Evolutionary conservation across 2,329 filamentous ascomycete genomes (phyloP).

Genomic region (Pseudogymnoascus sp.): DNA sequence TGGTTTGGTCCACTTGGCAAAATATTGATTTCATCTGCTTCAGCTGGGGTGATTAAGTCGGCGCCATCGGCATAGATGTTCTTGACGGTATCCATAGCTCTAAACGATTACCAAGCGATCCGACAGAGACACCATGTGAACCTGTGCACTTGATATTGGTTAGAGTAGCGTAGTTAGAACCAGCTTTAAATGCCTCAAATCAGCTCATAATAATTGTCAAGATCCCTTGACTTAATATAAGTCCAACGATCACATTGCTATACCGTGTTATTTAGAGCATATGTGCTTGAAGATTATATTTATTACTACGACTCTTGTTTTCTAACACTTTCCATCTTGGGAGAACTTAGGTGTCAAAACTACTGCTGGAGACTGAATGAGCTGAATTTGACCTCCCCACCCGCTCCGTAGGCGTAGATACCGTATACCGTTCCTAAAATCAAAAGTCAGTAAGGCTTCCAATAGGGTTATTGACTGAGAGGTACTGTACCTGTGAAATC

Average conservation of each 20-base stretch:
- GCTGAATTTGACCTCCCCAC: neutral
- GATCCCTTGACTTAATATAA: neutral
- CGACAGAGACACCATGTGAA: slow-evolving; percentile 39
- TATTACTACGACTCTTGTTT: neutral
- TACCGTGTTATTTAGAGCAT: neutral
- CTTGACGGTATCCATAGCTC: slow-evolving; percentile 30
- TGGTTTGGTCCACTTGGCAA: slow-evolving; percentile 32
- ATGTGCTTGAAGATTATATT: neutral
- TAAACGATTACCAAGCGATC: slow-evolving; percentile 32
- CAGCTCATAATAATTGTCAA: neutral
- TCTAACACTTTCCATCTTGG: neutral
- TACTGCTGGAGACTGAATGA: neutral
- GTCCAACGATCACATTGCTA: neutral
- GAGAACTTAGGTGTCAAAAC: neutral
- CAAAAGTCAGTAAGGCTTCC: neutral
- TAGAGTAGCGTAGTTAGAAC: slow-evolving; percentile 31
- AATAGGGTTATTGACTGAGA: neutral
- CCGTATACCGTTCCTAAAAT: neutral
- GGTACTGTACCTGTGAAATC: neutral
- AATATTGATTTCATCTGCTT: slow-evolving; percentile 38
- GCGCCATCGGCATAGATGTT: slow-evolving; percentile 35
- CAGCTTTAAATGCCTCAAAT: neutral
- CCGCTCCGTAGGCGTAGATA: neutral
- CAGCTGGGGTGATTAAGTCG: slow-evolving; percentile 33
- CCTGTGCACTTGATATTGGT: slow-evolving; percentile 36